A percentile compares a stretch with the other conserved stretches of the same genome.
These are phyloP conservation scores for Cutaneotrichosporon mucoides DNA, from an alignment of 1,284 basidiomycete genomes.

Conservation along the genomic window DNA sequence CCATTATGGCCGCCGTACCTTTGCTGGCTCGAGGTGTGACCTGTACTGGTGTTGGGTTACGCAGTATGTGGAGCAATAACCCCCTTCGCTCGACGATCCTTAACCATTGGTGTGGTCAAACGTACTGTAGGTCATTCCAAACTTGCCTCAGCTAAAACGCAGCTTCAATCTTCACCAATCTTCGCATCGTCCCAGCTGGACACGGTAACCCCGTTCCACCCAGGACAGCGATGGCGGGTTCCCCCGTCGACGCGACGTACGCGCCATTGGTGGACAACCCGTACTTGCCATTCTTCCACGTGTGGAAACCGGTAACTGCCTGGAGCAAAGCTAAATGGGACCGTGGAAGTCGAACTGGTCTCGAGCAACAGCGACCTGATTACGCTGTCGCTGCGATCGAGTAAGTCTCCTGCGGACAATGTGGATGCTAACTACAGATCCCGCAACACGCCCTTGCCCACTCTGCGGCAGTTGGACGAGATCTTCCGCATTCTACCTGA, in stretches of 20 bases:
- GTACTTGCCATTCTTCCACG: conserved; percentile 81
- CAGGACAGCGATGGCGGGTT: not conserved
- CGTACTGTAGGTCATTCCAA: conserved; percentile 26
- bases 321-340: conserved; percentile 52
- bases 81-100: not conserved
- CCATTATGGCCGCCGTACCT: too few relatives aligned
- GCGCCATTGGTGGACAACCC: conserved; percentile 53
- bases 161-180: conserved; percentile 66
- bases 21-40: not conserved
- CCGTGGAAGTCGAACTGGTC: conserved; percentile 33
- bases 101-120: conserved; percentile 16
- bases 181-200: conserved; percentile 73
- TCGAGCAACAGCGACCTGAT: conserved; percentile 69
- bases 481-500: conserved; percentile 41
- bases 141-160: not conserved
- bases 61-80: not conserved
- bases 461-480: conserved; percentile 35
- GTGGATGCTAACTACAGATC: conserved; percentile 26
- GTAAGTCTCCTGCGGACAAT: conserved; percentile 52
- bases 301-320: conserved; percentile 83
- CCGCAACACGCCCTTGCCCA: conserved; percentile 39
- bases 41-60: not conserved
- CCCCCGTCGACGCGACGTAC: conserved; percentile 21
- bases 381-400: conserved; percentile 82
- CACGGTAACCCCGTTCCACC: conserved; percentile 31